Percentiles rank a stretch among this genome's conserved stretches.
These are phyloP conservation scores for Asterochloris sp. DNA, from an alignment of 139 green algal genomes.

Conservation along the genomic window DNA sequence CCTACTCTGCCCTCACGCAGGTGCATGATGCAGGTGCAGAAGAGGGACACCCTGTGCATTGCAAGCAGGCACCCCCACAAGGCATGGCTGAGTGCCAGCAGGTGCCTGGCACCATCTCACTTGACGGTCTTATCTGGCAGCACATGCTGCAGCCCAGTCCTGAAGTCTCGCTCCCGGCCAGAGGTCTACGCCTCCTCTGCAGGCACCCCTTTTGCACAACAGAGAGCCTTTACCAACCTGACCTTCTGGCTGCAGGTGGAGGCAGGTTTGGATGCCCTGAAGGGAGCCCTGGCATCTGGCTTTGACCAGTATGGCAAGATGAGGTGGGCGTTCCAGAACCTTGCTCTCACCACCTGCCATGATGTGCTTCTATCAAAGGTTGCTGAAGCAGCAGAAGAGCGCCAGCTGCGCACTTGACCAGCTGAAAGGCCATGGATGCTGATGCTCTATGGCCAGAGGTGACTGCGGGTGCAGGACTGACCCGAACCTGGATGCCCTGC, in stretches of 20 bases:
- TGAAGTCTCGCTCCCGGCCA: background rate
- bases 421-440: too few species aligned
- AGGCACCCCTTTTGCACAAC: background rate
- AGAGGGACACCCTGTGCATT: too few species aligned
- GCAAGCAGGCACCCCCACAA: background rate
- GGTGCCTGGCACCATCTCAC: too few species aligned
- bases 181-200: background rate
- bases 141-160: background rate
- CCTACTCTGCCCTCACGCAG: too few species aligned
- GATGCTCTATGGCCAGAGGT: too few species aligned
- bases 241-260: conserved; percentile 58
- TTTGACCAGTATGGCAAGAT: conserved; percentile 94
- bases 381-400: too few species aligned
- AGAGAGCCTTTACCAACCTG: background rate
- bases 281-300: conserved; percentile 72
- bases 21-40: too few species aligned
- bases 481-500: conserved; percentile 79
- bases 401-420: too few species aligned
- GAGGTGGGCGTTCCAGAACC: conserved; percentile 24
- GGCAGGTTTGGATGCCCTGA: conserved; percentile 77
- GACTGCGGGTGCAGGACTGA: conserved; percentile 38
- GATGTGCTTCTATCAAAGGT: too few species aligned
- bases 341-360: too few species aligned
- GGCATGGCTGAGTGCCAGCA: background rate
- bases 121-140: background rate